Percentiles rank a stretch among this genome's conserved stretches.
Evolutionary conservation across 805 yeast genomes (phyloP).

Genomic region (Metschnikowia corniflorae): DNA sequence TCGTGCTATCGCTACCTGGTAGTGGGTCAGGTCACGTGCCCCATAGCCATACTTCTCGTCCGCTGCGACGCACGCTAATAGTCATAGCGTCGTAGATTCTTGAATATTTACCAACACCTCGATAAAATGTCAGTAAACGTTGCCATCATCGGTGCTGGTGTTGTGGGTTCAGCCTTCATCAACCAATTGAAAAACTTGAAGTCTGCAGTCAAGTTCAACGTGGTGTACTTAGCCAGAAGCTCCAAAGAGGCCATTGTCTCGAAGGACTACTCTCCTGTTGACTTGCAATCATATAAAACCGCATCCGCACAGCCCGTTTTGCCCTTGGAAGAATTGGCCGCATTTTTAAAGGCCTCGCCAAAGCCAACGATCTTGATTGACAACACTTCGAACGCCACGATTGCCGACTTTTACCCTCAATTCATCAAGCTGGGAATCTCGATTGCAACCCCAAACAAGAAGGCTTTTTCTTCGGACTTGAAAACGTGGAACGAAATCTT

Average conservation of each 20-base stretch:
- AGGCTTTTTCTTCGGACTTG: slow-evolving; percentile 84
- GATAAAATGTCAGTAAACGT: slow-evolving; percentile 37
- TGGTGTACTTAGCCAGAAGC: slow-evolving; percentile 72
- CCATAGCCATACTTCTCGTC: slow-evolving; percentile 3
- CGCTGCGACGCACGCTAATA: too few species aligned
- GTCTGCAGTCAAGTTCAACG: slow-evolving; percentile 64
- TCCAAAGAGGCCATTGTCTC: slow-evolving; percentile 67
- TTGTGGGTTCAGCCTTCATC: slow-evolving; percentile 90
- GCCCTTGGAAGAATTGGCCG: slow-evolving; percentile 54
- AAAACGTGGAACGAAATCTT: slow-evolving; percentile 76
- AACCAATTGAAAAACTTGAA: slow-evolving; percentile 68
- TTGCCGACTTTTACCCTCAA: slow-evolving; percentile 75
- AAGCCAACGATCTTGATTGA: slow-evolving; percentile 83
- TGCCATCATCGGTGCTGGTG: slow-evolving; percentile 73
- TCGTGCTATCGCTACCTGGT: too few species aligned
- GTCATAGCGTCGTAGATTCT: background rate
- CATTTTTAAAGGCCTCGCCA: slow-evolving; percentile 62
- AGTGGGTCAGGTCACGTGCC: slow-evolving; percentile 5
- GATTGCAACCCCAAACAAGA: slow-evolving; percentile 97
- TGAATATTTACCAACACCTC: too few species aligned
- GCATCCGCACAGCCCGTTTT: slow-evolving; percentile 45
- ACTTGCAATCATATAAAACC: slow-evolving; percentile 55
- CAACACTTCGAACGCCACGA: slow-evolving; percentile 81
- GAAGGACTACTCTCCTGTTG: slow-evolving; percentile 66
- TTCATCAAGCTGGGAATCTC: slow-evolving; percentile 78